Evolutionary conservation across 345 rosid species (phyloP), one percentile per base, ranked within the genome.

Genomic region (Populus simonii): DNA sequence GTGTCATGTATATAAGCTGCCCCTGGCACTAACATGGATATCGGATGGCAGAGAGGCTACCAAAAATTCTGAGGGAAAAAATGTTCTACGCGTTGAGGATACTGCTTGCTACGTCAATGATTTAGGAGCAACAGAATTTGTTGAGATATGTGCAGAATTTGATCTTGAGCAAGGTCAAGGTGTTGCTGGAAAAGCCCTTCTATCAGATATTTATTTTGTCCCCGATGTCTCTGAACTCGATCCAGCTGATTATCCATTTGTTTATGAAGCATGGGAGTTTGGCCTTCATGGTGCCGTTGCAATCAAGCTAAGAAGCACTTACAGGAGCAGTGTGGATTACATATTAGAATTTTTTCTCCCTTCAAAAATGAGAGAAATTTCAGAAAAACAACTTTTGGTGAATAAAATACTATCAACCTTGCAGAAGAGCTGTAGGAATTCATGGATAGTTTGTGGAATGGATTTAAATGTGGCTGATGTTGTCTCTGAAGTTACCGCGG

Each of bases 171-270:
- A 61, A 61, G 6, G 16, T 6, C 31, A n/a, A 61, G 66, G 31
- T 23, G 66, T 61, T 61, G 66, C 66, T 61, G 66, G 66, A 61
- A 61, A 61, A 61, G 66, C 66, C 22, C 66, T 61, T 61, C 66
- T 3, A 1, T 61, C 29, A 27, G n/a, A 22, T 7, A 61, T 22
- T 18, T 61, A 23, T 13, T 23, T 12, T 23, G 66, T 22, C 31
- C 31, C 29, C 29, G 66, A 61, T 61, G 66, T 61, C 29, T 22
- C 66, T 22, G 13, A n/a, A 1, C 66, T 61, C 29, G 5, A 10
- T 3, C 27, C 8, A 10, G 66, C 8, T 61, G 31, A n/a, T 61
- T 22, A 61, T 61, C 66, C 66, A 8, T 61, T 61, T 61, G 66
- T 23, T 61, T n/a, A 12, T 2, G 18, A 22, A 8, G 66, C 66